A percentile compares a stretch with the other conserved stretches of the same genome.
phyloP scores from a whole-genome alignment of 2,329 filamentous ascomycete genomes.

The Trichoderma simmonsii region DNA sequence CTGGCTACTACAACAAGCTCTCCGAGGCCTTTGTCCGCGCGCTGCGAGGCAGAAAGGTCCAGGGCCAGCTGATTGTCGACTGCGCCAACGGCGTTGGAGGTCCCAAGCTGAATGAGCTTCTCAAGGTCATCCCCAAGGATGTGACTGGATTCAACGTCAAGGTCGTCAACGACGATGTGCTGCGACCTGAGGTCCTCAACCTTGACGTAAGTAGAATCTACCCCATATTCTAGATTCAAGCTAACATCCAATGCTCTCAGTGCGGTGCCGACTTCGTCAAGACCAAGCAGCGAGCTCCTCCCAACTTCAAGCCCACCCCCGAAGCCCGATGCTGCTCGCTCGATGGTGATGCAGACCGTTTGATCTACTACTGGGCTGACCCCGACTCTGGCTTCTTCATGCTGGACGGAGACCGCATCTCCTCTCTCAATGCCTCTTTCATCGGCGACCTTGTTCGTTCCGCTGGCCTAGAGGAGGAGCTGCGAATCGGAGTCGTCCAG shows the following conservation, averaged over 20 bases:
- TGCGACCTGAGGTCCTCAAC: conserved; percentile 86
- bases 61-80: conserved; percentile 78
- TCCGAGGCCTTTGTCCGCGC: conserved; percentile 78
- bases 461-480: conserved; percentile 72
- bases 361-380: conserved; percentile 93
- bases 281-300: conserved; percentile 88
- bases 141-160: conserved; percentile 75
- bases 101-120: conserved; percentile 80
- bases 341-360: conserved; percentile 91
- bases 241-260: conserved; percentile 39
- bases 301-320: conserved; percentile 70
- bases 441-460: conserved; percentile 82
- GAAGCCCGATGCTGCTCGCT: conserved; percentile 83
- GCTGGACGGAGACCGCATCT: conserved; percentile 94
- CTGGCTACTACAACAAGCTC: conserved; percentile 94
- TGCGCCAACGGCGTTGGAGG: conserved; percentile 97
- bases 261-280: conserved; percentile 97
- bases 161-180: conserved; percentile 88
- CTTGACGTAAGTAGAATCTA: conserved; percentile 60
- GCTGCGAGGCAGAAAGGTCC: conserved; percentile 71
- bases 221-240: background rate
- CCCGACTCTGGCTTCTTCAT: conserved; percentile 81
- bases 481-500: conserved; percentile 92
- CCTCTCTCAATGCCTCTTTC: conserved; percentile 89
- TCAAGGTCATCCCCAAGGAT: conserved; percentile 74